These are phyloP conservation scores for Medakamo hakoo DNA, from an alignment of 139 green algal genomes.

Conservation along the genomic window DNA sequence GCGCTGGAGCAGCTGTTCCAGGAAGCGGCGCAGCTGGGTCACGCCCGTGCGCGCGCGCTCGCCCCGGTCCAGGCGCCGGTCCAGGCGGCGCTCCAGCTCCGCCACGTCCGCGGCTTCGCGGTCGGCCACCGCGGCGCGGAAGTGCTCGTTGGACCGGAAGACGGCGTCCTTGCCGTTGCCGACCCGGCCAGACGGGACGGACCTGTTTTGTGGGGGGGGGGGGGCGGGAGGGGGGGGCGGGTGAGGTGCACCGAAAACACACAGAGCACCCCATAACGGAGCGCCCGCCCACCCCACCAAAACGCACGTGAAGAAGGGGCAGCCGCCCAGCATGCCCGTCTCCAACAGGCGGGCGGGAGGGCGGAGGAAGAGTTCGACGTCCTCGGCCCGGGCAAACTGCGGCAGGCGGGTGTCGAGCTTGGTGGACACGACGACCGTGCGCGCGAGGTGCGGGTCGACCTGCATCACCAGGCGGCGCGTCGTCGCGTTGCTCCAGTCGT, in stretches of 20 bases:
- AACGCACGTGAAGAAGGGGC: constrained; percentile 80
- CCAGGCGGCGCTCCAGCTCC: constrained; percentile 52
- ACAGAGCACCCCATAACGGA: not conserved
- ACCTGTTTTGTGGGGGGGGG: no score
- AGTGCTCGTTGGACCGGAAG: constrained; percentile 80
- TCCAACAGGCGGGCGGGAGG: constrained; percentile 47
- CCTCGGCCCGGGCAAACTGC: constrained; percentile 64
- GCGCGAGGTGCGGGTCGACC: constrained; percentile 70
- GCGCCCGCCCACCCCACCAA: no score
- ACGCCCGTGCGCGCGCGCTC: constrained; percentile 72
- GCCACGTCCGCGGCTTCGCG: constrained; percentile 52
- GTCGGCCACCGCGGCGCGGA: constrained; percentile 58
- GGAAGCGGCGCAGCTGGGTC: constrained; percentile 65
- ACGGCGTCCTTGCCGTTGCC: constrained; percentile 52
- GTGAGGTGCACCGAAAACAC: not conserved
- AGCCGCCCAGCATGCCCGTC: constrained; percentile 63
- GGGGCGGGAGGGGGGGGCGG: not conserved
- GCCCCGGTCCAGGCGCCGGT: constrained; percentile 25
- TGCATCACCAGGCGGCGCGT: constrained; percentile 80
- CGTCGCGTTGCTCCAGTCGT: constrained; percentile 88
- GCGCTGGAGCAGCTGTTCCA: constrained; percentile 79
- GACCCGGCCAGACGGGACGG: constrained; percentile 76
- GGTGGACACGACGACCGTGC: constrained; percentile 86
- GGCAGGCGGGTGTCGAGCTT: constrained; percentile 92
- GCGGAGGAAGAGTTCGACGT: constrained; percentile 81